Conservation (phyloP, 1,284 basidiomycete species). For the Irpex rosettiformis region DNA sequence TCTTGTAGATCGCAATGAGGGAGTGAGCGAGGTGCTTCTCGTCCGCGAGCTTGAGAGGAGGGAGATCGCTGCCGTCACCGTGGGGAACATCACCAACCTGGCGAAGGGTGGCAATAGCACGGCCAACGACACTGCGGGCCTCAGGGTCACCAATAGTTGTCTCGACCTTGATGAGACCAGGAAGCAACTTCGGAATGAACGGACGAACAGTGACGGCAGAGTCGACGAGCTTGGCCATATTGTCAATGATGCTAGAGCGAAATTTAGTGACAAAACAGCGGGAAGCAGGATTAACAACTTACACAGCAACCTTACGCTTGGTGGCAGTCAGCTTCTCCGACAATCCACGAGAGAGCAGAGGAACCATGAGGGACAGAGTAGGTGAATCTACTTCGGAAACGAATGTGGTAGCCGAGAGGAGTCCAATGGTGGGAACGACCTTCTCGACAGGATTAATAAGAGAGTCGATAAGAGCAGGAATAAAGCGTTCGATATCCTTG, state of each 20-base stretch:
- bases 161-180: conserved; percentile 93
- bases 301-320: conserved; percentile 96
- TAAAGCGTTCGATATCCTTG: conserved; percentile 99
- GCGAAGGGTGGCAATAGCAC: conserved; percentile 90
- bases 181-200: conserved; percentile 94
- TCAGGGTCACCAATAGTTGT: conserved; percentile 92
- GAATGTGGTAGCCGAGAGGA: conserved; percentile 99
- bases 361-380: conserved; percentile 98
- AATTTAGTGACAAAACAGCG: conserved; percentile 11
- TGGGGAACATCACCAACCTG: conserved; percentile 87
- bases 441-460: conserved; percentile 99
- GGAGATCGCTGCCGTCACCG: conserved; percentile 87
- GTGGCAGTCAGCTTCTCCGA: conserved; percentile 92
- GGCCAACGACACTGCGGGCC: conserved; percentile 85
- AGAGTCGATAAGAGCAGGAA: conserved; percentile 96
- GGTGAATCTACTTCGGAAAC: conserved; percentile 99
- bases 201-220: conserved; percentile 93
- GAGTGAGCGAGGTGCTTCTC: conserved; percentile 57
- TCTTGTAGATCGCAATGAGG: conserved; percentile 81
- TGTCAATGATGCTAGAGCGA: conserved; percentile 80
- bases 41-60: conserved; percentile 77
- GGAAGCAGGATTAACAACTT: conserved; percentile 31
- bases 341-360: conserved; percentile 94
- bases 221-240: conserved; percentile 99
- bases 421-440: conserved; percentile 93